Conservation (phyloP, 805 yeast species). For the Wickerhamiella australiensis region DNA sequence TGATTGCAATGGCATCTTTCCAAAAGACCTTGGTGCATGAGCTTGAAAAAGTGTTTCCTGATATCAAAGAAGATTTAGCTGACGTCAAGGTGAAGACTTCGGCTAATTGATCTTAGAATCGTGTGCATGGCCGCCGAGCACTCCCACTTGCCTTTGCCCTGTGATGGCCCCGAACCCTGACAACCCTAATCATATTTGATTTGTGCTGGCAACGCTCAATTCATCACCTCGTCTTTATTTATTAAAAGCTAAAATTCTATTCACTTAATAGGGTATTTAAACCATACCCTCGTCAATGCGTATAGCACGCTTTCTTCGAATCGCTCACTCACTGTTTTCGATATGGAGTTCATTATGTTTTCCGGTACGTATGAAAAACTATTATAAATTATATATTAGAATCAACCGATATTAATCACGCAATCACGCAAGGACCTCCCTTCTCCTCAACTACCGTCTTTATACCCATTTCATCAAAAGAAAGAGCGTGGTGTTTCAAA, state of each 20-base stretch:
- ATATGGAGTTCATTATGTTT: background rate
- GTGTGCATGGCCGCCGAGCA: too few species aligned
- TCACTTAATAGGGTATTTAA: background rate
- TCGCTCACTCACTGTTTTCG: too few species aligned
- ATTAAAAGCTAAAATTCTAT: too few species aligned
- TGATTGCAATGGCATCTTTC: conserved; percentile 51
- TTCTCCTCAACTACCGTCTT: conserved; percentile 16
- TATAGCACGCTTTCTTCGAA: too few species aligned
- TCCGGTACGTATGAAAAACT: background rate
- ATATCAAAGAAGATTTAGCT: conserved; percentile 45
- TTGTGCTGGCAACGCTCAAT: too few species aligned
- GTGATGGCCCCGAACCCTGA: too few species aligned
- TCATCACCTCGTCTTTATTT: too few species aligned
- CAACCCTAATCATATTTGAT: too few species aligned
- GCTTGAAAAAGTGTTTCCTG: conserved; percentile 69
- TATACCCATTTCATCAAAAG: conserved; percentile 25
- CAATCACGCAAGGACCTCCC: conserved; percentile 18
- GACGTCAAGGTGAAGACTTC: conserved; percentile 20
- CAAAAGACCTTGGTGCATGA: conserved; percentile 56
- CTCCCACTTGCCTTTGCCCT: too few species aligned
- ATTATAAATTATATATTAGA: background rate
- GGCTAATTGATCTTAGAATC: too few species aligned
- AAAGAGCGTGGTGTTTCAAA: conserved; percentile 8
- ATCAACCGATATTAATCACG: conserved; percentile 1
- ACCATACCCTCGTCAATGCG: too few species aligned